These are phyloP conservation scores for Xylaria sp. DNA, from an alignment of 2,329 filamentous ascomycete genomes.

Conservation along the genomic window DNA sequence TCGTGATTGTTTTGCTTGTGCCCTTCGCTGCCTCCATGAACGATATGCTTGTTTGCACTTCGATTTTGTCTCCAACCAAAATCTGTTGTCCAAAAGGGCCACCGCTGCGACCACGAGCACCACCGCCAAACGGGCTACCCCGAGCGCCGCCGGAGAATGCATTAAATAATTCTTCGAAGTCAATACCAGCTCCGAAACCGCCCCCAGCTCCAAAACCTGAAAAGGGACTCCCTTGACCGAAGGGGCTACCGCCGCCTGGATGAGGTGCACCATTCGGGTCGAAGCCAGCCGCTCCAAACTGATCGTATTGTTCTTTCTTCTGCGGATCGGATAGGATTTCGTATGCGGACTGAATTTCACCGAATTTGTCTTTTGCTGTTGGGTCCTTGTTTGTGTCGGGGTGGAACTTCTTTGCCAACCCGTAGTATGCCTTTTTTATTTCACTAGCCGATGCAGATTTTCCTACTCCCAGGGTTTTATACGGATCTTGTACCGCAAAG, in stretches of 20 bases:
- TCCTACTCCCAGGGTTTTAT: conserved; percentile 83
- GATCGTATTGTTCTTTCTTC: conserved; percentile 92
- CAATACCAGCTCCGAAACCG: conserved; percentile 85
- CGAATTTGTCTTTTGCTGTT: conserved; percentile 92
- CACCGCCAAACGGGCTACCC: conserved; percentile 66
- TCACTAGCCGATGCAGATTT: conserved; percentile 84
- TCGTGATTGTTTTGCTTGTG: conserved; percentile 84
- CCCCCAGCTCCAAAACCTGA: conserved; percentile 70
- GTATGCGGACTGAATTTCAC: conserved; percentile 92
- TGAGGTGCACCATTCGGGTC: conserved; percentile 74
- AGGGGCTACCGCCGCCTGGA: conserved; percentile 68
- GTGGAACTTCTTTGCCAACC: conserved; percentile 96
- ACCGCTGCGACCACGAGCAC: conserved; percentile 61
- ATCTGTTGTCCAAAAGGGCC: conserved; percentile 82
- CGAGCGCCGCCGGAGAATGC: conserved; percentile 77
- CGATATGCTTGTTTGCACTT: conserved; percentile 90
- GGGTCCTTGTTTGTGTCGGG: conserved; percentile 98
- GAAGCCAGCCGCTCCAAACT: conserved; percentile 89
- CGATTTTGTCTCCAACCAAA: conserved; percentile 93
- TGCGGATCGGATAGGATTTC: conserved; percentile 92
- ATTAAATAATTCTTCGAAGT: conserved; percentile 95
- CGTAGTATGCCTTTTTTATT: conserved; percentile 99
- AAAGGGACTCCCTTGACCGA: conserved; percentile 68
- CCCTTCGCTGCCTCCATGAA: conserved; percentile 98
- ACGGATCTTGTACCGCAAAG: conserved; percentile 78